Percentiles rank a stretch among this genome's conserved stretches.
Evolutionary conservation across 495 filamentous ascomycete genomes (phyloP).

Genomic region (Staphylotrichum longicolle): DNA sequence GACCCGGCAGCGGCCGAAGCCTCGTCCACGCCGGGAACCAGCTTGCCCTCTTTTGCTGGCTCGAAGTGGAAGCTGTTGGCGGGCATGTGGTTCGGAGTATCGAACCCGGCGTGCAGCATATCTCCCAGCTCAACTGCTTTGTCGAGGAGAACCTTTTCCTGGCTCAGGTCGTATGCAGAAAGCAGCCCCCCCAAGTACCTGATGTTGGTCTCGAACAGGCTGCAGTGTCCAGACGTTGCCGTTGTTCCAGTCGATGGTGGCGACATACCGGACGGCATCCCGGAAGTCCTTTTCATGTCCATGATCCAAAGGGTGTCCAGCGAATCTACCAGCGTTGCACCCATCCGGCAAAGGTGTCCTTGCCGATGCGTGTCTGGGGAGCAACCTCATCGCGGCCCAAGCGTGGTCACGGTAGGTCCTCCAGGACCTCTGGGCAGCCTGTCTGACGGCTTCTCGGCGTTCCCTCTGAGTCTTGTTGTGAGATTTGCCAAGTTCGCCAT

Average conservation of each 20-base stretch:
- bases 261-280: slow-evolving; percentile 66
- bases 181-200: slow-evolving; percentile 75
- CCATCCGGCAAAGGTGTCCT: slow-evolving; percentile 78
- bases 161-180: slow-evolving; percentile 73
- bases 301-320: slow-evolving; percentile 91
- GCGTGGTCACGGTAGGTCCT: slow-evolving; percentile 69
- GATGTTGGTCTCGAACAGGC: slow-evolving; percentile 78
- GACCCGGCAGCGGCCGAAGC: slow-evolving; percentile 68
- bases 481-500: slow-evolving; percentile 33
- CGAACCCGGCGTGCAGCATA: slow-evolving; percentile 77
- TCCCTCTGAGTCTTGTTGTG: slow-evolving; percentile 31
- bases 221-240: slow-evolving; percentile 53
- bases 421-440: slow-evolving; percentile 70
- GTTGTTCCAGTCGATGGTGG: slow-evolving; percentile 78
- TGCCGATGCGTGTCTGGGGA: slow-evolving; percentile 55
- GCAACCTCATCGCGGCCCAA: slow-evolving; percentile 74
- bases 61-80: slow-evolving; percentile 61
- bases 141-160: slow-evolving; percentile 57
- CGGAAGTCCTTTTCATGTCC: slow-evolving; percentile 79
- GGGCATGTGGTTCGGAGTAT: slow-evolving; percentile 88
- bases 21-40: slow-evolving; percentile 24
- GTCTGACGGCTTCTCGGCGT: slow-evolving; percentile 51
- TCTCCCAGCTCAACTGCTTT: slow-evolving; percentile 85
- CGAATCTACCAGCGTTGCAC: slow-evolving; percentile 80
- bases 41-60: slow-evolving; percentile 63